Base-by-base conservation (phyloP, 345 rosid species). In the Turritis glabra region DNA sequence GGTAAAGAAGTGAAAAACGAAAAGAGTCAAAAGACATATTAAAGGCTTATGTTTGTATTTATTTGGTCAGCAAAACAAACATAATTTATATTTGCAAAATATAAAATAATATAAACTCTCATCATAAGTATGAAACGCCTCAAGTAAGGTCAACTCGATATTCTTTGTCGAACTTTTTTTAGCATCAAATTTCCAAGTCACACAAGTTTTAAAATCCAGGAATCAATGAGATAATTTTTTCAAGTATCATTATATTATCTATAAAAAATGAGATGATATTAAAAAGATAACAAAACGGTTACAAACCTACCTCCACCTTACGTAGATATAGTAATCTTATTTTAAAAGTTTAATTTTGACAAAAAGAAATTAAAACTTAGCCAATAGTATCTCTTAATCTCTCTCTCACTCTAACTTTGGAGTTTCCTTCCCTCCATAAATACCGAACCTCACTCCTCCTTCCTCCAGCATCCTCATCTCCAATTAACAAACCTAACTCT, bases 361-460 rank as follows among this genome's bases (percentile, higher is more conserved):
- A 62, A 69, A 63, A 46, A 5, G 26, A 1, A 40, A 59, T 50
- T 33, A 0, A 25, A 69, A 62, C 0, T 17, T 54, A 63, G 71
- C 66, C 60, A 76, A 69, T 33, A 23, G 51, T 46, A 26, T 26
- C 1, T 29, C 54, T 47, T 14, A 21, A 2, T 51, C 41, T 51
- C 48, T 67, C 38, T 35, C 52, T 29, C 6, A 8, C 75, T 5
- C 43, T 30, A 38, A 59, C 73, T 58, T 38, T 67, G 64, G 79
- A 53, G 50, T 71, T 55, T 47, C 48, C 67, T 15, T 77, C 76
- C 72, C 80, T 76, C 75, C 61, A 71, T 77, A 77, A 77, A 71
- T 77, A 77, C 72, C 67, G 33, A 77, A 71, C 80, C 72, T 71
- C 61, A 54, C 66, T 54, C 10, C 66, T 4, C 8, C 53, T 70